Conservation (phyloP, 495 filamentous ascomycete species). For the Neurospora sublineolata region DNA sequence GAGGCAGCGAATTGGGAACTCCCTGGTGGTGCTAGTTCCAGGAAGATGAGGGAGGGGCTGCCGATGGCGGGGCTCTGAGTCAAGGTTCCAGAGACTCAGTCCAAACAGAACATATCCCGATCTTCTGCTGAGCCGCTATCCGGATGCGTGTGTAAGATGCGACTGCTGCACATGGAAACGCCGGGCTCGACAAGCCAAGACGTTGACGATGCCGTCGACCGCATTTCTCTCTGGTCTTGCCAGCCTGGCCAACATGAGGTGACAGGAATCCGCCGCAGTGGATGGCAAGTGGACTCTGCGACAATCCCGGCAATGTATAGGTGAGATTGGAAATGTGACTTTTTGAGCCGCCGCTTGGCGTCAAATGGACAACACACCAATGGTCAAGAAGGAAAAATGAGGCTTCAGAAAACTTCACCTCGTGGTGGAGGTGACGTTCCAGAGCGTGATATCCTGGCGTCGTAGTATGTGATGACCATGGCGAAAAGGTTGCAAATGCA, state of each 20-base stretch:
- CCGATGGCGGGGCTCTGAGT: slow-evolving; percentile 15
- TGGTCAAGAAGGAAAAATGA: neutral
- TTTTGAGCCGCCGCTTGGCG: neutral
- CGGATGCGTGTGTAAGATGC: neutral
- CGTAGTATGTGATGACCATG: neutral
- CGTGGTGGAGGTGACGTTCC: neutral
- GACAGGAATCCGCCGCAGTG: neutral
- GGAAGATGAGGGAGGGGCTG: neutral
- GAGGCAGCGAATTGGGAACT: neutral
- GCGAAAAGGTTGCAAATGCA: neutral
- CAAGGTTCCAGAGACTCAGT: slow-evolving; percentile 2
- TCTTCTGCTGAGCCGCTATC: neutral
- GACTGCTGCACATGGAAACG: neutral
- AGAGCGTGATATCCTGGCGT: neutral
- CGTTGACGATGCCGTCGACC: slow-evolving; percentile 2
- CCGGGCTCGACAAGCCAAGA: neutral
- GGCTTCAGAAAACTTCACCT: neutral
- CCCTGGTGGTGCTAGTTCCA: slow-evolving; percentile 1
- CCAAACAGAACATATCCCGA: neutral
- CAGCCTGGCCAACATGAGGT: neutral
- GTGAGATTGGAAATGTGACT: neutral
- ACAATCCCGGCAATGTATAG: neutral
- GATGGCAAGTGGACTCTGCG: neutral
- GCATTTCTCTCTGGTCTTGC: neutral
- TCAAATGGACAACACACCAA: neutral